Percentiles rank a stretch among this genome's conserved stretches.
phyloP scores from a whole-genome alignment of 2,329 filamentous ascomycete genomes.

The Colletotrichum sp. region DNA sequence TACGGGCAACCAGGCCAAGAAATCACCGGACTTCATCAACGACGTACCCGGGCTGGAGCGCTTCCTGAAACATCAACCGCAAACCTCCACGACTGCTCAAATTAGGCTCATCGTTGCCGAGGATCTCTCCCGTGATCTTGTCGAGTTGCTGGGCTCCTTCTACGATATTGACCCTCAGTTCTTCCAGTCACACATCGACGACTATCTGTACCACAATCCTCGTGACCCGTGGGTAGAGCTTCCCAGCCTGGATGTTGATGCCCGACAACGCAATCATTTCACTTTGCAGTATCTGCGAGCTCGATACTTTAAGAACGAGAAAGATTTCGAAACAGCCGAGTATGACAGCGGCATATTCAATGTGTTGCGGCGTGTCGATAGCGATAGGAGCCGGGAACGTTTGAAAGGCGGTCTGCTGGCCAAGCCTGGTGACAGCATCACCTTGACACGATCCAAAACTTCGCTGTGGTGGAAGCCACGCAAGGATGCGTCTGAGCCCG shows the following conservation, averaged over 20 bases:
- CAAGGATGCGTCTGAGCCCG: background rate
- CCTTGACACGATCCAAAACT: background rate
- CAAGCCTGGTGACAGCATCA: background rate
- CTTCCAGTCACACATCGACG: background rate
- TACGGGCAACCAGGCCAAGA: background rate
- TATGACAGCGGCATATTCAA: background rate
- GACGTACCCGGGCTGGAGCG: background rate
- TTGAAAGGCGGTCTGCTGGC: background rate
- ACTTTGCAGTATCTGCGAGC: background rate
- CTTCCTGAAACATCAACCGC: background rate
- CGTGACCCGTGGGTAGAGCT: background rate
- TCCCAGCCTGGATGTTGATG: background rate
- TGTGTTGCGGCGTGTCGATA: background rate
- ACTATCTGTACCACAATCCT: background rate
- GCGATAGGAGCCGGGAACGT: background rate
- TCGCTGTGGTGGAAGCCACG: background rate
- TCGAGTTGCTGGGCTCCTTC: background rate
- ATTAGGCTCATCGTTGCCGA: background rate
- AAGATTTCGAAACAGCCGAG: background rate
- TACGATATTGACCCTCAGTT: background rate
- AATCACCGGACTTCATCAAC: background rate
- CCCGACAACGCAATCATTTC: background rate
- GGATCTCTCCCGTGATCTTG: background rate
- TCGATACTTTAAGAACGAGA: background rate
- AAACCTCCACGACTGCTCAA: background rate